These are phyloP conservation scores for Przewalskia tangutica DNA, from an alignment of 257 asterid genomes.

Conservation along the genomic window DNA sequence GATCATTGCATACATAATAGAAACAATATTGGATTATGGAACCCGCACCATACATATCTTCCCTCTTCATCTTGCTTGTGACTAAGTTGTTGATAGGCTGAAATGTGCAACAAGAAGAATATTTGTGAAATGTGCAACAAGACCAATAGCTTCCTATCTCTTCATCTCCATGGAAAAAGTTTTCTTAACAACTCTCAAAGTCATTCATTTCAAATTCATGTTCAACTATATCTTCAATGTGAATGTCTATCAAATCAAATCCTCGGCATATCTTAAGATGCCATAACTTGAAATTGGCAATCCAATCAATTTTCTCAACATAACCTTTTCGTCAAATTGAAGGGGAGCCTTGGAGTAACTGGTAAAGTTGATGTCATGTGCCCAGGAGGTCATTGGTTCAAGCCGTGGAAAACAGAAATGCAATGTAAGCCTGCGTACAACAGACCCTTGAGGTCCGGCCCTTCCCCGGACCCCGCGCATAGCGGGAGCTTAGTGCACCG, in stretches of 20 bases:
- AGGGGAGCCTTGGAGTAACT: too few species aligned
- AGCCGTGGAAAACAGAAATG: too few species aligned
- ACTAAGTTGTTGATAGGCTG: background rate
- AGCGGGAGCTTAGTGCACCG: too few species aligned
- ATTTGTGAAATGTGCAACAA: background rate
- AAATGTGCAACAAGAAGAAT: background rate
- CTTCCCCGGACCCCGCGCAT: too few species aligned
- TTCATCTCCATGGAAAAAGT: background rate
- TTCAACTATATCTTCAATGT: background rate
- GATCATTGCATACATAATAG: background rate
- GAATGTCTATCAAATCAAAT: background rate
- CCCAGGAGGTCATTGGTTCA: too few species aligned
- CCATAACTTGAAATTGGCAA: background rate
- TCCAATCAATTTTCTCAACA: background rate
- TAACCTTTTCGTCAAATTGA: background rate
- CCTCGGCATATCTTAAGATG: background rate
- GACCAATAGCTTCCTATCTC: background rate
- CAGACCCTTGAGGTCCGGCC: too few species aligned
- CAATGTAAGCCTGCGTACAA: too few species aligned
- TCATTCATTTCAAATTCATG: background rate
- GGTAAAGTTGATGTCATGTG: too few species aligned
- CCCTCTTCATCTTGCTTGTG: background rate
- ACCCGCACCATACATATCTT: background rate
- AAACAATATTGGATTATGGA: background rate
- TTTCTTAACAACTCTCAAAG: background rate